Percentiles rank a stretch among this genome's conserved stretches.
phyloP scores from a whole-genome alignment of 169 alveolate species.

The Plasmodium billcollinsi region DNA sequence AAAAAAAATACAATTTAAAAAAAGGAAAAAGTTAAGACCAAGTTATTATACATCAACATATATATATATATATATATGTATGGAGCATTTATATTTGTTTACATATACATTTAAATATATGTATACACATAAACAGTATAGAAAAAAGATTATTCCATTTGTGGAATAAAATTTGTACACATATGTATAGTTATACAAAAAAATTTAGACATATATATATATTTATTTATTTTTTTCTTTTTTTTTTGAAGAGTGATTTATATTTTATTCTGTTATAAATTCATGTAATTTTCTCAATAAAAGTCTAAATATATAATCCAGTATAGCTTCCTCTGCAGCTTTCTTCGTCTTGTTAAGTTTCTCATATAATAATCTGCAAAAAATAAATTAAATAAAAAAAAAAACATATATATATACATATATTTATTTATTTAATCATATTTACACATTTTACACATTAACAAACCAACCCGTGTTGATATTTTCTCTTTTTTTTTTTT shows the following conservation, averaged over 20 bases:
- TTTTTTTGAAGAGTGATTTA: background rate
- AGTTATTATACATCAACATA: background rate
- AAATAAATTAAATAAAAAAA: background rate
- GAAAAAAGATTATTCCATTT: no score
- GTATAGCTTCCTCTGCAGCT: conserved; percentile 64
- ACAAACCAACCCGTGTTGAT: no score
- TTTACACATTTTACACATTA: no score
- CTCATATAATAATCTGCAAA: conserved; percentile 39
- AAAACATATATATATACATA: background rate
- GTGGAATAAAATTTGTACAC: background rate
- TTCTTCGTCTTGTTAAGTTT: conserved; percentile 24
- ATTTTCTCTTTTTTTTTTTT: background rate
- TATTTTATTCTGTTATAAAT: conserved; percentile 14
- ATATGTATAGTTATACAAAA: background rate
- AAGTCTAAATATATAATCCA: conserved; percentile 33
- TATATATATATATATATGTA: no score
- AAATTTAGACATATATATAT: no score
- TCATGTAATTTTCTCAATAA: conserved; percentile 32
- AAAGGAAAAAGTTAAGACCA: background rate
- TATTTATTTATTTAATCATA: background rate
- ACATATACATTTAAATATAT: conserved; percentile 1
- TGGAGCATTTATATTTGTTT: background rate
- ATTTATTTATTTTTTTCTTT: background rate
- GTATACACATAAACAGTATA: background rate
- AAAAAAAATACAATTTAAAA: background rate